Evolutionary conservation across 1,284 basidiomycete genomes (phyloP), one percentile per base, ranked within the genome.

Genomic region (Malassezia yamatoensis): DNA sequence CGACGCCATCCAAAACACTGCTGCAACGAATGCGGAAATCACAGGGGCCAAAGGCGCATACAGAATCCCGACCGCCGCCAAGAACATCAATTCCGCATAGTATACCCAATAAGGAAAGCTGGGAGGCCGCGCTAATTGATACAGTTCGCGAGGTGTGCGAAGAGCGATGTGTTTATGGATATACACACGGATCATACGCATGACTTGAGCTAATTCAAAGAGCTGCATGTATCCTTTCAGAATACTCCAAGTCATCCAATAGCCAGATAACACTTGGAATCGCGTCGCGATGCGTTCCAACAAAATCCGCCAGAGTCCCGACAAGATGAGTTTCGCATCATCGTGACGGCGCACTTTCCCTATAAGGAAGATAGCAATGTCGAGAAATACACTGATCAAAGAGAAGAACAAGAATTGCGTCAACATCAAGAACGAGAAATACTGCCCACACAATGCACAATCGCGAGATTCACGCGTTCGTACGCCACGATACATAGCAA

Each of bases 81-180:
- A 49, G 57, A 74, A 73, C 34, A 72, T 64, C 38, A 72, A 61
- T 51, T 72, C 72, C 51, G 68, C 63, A 65, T 87, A 90, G 76
- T 89, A 90, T 55, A 91, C 82, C 11, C 87, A 82, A 77, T 87
- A 96, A 67, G 91, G 85, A 72, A 96, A 96, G 38, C 85, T 83
- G 5, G 88, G 88, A 15, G 93, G 93, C 73, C 91, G 87, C 6
- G 93, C 96, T 85, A 88, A 91, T 67, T 96, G 90, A 51, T 90
- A 82, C 56, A 96, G 89, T 69, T 96, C 90, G 64, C 94, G 83
- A 43, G 91, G 93, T 0, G 94, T 98, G 54, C 91, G 85, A n/a
- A 90, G 89, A 69, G 96, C 87, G 45, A 90, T 76, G 35, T 58
- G 60, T 52, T 81, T 90, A 76, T 87, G 87, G 77, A 96, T 79